Conservation (phyloP, 768 basidiomycete genomes). For the Rubroboletus satanas region DNA sequence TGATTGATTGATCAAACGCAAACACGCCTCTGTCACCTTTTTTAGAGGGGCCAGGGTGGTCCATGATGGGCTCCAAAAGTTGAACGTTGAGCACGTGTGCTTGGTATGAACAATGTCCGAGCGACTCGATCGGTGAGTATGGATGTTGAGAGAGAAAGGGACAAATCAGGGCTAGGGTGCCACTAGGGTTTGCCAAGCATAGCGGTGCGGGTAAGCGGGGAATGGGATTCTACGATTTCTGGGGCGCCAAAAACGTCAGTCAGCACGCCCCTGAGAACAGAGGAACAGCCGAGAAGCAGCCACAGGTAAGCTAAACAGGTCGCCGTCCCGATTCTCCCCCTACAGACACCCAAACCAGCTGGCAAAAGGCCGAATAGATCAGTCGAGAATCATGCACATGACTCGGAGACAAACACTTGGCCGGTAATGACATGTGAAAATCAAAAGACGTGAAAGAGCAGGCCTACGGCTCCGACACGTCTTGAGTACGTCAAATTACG, state of each 20-base stretch:
- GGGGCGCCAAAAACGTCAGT: conserved; percentile 14
- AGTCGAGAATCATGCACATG: conserved; percentile 1
- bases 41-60: not conserved
- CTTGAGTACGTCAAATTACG: conserved; percentile 26
- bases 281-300: conserved; percentile 8
- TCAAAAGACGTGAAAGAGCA: conserved; percentile 16
- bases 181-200: conserved; percentile 1
- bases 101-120: conserved; percentile 6
- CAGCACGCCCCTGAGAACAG: conserved; percentile 4
- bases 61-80: conserved; percentile 15
- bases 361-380: conserved; percentile 3
- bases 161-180: conserved; percentile 10
- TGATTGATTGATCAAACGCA: not conserved
- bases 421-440: conserved; percentile 24
- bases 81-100: conserved; percentile 2
- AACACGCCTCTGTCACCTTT: conserved; percentile 1
- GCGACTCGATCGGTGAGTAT: not conserved
- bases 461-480: conserved; percentile 24
- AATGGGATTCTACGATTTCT: conserved; percentile 3
- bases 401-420: not conserved
- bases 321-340: conserved; percentile 16
- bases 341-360: not conserved
- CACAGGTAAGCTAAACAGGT: conserved; percentile 4
- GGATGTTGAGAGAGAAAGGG: not conserved
- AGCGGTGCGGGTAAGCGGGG: conserved; percentile 8